Evolutionary conservation across 345 rosid species (phyloP).

Genomic region (Streptanthus diversifolius): DNA sequence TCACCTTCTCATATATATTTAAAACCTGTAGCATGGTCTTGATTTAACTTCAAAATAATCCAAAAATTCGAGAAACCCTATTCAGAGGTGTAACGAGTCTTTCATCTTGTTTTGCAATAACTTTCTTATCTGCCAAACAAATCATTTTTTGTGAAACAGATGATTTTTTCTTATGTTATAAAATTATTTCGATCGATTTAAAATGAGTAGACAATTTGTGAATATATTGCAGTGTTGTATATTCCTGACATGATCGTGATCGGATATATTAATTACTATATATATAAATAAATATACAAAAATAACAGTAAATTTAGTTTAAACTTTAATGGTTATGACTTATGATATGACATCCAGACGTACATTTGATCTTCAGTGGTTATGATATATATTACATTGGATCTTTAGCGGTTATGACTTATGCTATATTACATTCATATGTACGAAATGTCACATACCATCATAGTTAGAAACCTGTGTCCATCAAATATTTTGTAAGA

Average conservation of each 20-base stretch:
- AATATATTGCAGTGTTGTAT: conserved; percentile 1
- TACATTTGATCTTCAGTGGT: not conserved
- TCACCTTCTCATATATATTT: not conserved
- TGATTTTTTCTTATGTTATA: not conserved
- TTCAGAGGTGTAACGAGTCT: not conserved
- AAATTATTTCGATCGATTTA: not conserved
- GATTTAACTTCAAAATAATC: not conserved
- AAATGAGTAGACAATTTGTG: not conserved
- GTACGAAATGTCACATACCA: conserved; percentile 1
- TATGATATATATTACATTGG: not conserved
- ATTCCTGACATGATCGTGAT: conserved; percentile 13
- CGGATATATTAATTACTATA: not conserved
- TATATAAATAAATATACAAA: not conserved
- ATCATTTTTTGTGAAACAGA: not conserved
- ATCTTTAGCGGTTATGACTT: not conserved
- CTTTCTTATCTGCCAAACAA: not conserved
- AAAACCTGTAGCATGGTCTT: not conserved
- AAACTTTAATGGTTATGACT: not conserved
- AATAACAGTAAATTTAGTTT: not conserved
- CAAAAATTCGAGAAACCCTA: not conserved
- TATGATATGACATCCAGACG: not conserved
- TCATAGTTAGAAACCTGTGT: not conserved
- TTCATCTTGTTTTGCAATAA: not conserved
- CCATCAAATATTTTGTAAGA: not conserved
- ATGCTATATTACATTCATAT: not conserved